These are phyloP conservation scores for Phoenix dactylifera DNA, from an alignment of 176 grass and related monocot species.

Conservation along the genomic window DNA sequence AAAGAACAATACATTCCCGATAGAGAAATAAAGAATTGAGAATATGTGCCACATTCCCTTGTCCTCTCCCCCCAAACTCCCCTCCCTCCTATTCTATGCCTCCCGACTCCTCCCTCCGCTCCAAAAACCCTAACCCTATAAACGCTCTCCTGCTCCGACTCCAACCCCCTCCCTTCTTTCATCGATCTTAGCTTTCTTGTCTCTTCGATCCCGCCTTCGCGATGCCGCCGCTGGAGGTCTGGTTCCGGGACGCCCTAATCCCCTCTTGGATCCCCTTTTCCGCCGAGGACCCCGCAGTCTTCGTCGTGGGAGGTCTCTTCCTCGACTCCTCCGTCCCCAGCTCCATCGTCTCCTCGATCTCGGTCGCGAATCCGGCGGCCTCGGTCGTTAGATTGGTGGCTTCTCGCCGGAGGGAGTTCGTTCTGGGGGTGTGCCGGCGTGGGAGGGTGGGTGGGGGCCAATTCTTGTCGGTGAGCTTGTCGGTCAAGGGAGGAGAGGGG, in stretches of 20 bases:
- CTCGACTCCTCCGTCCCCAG: slow-evolving; percentile 41
- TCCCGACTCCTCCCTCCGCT: neutral
- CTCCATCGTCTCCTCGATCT: slow-evolving; percentile 51
- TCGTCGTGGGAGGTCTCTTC: slow-evolving; percentile 40
- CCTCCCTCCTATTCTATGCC: slow-evolving; percentile 1
- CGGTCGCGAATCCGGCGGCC: slow-evolving; percentile 17
- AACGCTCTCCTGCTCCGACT: neutral
- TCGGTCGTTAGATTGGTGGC: slow-evolving; percentile 12
- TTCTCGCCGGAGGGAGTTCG: neutral
- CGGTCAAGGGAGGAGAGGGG: slow-evolving; percentile 51
- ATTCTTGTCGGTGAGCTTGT: slow-evolving; percentile 79
- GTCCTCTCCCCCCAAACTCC: neutral
- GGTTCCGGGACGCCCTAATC: slow-evolving; percentile 30
- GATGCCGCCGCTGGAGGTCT: slow-evolving; percentile 77
- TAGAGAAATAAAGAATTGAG: neutral
- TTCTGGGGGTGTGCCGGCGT: slow-evolving; percentile 3
- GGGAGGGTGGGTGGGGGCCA: neutral
- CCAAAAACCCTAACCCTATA: slow-evolving; percentile 32
- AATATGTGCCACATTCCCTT: slow-evolving; percentile 10
- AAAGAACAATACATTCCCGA: too few species aligned
- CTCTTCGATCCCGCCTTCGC: slow-evolving; percentile 2
- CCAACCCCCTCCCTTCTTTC: neutral
- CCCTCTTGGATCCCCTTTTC: neutral
- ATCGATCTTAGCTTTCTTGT: neutral
- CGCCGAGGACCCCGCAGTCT: slow-evolving; percentile 10